Evolutionary conservation across 495 filamentous ascomycete genomes (phyloP).

Genomic region (Lophium mytilinum): DNA sequence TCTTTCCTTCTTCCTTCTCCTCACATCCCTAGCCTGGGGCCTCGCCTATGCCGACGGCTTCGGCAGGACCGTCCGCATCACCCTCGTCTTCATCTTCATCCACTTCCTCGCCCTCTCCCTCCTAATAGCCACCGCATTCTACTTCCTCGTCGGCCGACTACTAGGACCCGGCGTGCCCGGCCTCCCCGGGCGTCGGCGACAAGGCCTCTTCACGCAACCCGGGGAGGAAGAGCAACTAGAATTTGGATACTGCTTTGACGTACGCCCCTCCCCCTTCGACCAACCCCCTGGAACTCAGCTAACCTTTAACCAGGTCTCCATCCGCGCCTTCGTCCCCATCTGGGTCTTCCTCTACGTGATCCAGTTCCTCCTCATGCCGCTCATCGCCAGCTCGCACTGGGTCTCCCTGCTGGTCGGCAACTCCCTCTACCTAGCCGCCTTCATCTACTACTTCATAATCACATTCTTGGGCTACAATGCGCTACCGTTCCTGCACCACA

Average conservation of each 20-base stretch:
- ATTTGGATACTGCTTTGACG: constrained; percentile 76
- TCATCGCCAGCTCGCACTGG: constrained; percentile 47
- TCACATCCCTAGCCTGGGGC: constrained; percentile 67
- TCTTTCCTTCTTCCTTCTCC: constrained; percentile 63
- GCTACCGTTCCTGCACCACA: constrained; percentile 65
- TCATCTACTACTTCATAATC: constrained; percentile 63
- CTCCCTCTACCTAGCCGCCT: constrained; percentile 60
- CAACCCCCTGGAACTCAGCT: not conserved
- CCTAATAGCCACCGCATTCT: constrained; percentile 52
- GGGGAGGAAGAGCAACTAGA: constrained; percentile 54
- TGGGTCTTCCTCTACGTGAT: constrained; percentile 67
- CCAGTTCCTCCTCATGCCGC: constrained; percentile 62
- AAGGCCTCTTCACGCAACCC: constrained; percentile 50
- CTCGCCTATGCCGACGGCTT: constrained; percentile 56
- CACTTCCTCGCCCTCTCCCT: constrained; percentile 60
- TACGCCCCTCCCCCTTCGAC: constrained; percentile 30
- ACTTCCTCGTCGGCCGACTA: constrained; percentile 55
- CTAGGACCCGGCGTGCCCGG: constrained; percentile 50
- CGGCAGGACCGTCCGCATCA: constrained; percentile 49
- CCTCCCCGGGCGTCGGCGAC: constrained; percentile 40
- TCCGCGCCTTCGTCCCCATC: constrained; percentile 66
- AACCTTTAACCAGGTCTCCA: constrained; percentile 46
- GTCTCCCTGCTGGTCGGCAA: constrained; percentile 63
- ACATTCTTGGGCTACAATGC: constrained; percentile 71
- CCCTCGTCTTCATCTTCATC: constrained; percentile 55